Conservation (phyloP, 2,329 filamentous ascomycete species). For the Berkeleyomyces rouxiae region DNA sequence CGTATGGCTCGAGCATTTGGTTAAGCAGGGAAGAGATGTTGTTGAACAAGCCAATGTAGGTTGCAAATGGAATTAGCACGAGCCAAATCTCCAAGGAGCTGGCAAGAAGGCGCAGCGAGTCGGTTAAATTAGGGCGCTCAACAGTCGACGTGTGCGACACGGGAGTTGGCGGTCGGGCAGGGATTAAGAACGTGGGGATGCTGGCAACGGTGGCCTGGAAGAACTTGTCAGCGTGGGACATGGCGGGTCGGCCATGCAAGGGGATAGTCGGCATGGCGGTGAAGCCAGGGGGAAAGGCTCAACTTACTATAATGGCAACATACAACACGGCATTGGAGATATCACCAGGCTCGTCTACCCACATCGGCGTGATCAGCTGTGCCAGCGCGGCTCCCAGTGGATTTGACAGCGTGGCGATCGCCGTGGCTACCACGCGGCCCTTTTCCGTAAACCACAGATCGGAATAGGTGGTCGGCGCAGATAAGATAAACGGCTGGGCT, state of each 20-base stretch:
- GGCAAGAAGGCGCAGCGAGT: slow-evolving; percentile 34
- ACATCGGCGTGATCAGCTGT: slow-evolving; percentile 70
- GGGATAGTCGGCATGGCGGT: not conserved
- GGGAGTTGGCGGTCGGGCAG: slow-evolving; percentile 59
- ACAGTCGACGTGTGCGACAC: slow-evolving; percentile 50
- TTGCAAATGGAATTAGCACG: slow-evolving; percentile 59
- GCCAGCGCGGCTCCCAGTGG: slow-evolving; percentile 79
- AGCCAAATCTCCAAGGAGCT: slow-evolving; percentile 61
- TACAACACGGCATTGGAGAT: slow-evolving; percentile 74
- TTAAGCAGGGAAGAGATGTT: slow-evolving; percentile 73
- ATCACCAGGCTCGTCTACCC: slow-evolving; percentile 44
- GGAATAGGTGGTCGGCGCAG: slow-evolving; percentile 77
- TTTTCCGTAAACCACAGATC: slow-evolving; percentile 74
- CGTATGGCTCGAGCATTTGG: slow-evolving; percentile 77
- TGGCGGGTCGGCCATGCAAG: not conserved
- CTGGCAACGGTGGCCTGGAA: slow-evolving; percentile 42
- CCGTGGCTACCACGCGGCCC: slow-evolving; percentile 76
- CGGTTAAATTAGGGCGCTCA: slow-evolving; percentile 35
- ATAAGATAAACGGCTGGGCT: slow-evolving; percentile 80
- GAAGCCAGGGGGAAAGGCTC: not conserved
- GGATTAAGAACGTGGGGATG: slow-evolving; percentile 69
- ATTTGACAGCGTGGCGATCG: slow-evolving; percentile 70
- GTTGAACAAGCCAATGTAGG: slow-evolving; percentile 92
- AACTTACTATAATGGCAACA: slow-evolving; percentile 62
- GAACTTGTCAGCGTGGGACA: not conserved